Percentiles rank a stretch among this genome's conserved stretches.
Evolutionary conservation across 139 green algal genomes (phyloP).

Genomic region (Closterium sp.): DNA sequence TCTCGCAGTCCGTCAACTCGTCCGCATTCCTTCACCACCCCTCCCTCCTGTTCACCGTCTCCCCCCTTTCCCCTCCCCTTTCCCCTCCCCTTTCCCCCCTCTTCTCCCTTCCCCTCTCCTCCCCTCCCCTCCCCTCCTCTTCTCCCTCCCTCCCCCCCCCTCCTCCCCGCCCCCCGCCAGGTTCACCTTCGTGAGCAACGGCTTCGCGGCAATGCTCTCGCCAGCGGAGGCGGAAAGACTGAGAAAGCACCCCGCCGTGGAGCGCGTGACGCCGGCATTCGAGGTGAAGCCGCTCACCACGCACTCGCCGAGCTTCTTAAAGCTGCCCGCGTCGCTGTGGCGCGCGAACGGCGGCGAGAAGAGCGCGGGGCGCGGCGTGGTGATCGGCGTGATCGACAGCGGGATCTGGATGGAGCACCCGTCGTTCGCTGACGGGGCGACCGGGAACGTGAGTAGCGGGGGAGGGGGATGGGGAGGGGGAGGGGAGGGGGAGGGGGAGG

Average conservation of each 20-base stretch:
- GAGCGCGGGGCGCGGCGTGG: conserved; percentile 2
- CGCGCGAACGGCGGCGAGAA: background rate
- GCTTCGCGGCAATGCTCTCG: conserved; percentile 1
- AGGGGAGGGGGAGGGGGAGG: background rate
- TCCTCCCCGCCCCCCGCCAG: background rate
- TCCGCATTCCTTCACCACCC: background rate
- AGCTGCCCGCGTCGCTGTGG: background rate
- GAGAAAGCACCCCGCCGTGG: background rate
- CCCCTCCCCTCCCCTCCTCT: too few species aligned
- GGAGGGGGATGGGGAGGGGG: too few species aligned
- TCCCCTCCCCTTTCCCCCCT: background rate
- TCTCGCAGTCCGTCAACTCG: too few species aligned
- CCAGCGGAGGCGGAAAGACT: background rate
- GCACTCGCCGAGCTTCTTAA: background rate
- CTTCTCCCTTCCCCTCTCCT: background rate
- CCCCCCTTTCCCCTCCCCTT: background rate
- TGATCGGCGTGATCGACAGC: background rate
- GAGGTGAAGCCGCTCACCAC: background rate
- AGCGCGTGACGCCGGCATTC: background rate
- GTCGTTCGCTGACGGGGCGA: background rate
- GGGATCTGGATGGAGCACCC: background rate
- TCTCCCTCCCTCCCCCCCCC: too few species aligned
- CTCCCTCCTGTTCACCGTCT: background rate
- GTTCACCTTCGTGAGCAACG: background rate
- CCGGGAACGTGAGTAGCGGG: background rate